Evolutionary conservation across 1,284 basidiomycete genomes (phyloP).

Genomic region (Pascua guehoae): DNA sequence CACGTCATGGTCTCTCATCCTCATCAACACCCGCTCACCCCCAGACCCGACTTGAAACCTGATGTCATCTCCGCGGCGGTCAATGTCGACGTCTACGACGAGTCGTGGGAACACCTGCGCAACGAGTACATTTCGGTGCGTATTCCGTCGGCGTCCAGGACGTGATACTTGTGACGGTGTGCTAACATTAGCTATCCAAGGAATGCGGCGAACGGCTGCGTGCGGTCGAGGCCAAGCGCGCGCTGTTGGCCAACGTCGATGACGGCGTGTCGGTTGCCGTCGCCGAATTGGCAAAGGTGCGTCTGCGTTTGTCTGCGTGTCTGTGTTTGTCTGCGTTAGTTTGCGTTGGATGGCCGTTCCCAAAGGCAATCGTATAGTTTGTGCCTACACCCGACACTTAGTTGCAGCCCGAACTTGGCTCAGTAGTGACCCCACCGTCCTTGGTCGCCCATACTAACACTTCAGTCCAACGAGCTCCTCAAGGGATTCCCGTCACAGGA

Average conservation of each 20-base stretch:
- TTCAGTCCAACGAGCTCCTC: constrained; percentile 40
- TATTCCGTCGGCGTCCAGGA: background rate
- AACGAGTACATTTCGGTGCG: constrained; percentile 42
- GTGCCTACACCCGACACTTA: no score
- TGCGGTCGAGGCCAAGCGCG: constrained; percentile 39
- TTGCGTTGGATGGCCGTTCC: no score
- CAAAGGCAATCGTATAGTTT: background rate
- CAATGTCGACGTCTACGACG: constrained; percentile 42
- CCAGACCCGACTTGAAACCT: constrained; percentile 39
- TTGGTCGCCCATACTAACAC: background rate
- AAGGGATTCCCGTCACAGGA: constrained; percentile 39
- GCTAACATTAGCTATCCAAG: constrained; percentile 27
- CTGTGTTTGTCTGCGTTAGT: background rate
- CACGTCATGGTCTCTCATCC: background rate
- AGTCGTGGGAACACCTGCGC: constrained; percentile 33
- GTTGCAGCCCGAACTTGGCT: no score
- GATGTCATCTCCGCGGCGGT: constrained; percentile 37
- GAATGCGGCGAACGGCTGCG: constrained; percentile 29
- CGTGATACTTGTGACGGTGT: background rate
- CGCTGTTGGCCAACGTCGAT: constrained; percentile 35
- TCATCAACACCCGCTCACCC: background rate
- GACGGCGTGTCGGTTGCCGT: constrained; percentile 37
- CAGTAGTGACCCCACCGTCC: no score
- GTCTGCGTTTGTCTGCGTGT: constrained; percentile 2
- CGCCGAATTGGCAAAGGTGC: constrained; percentile 42